These are phyloP conservation scores for Elsinoe necatrix DNA, from an alignment of 2,329 filamentous ascomycete genomes.

Conservation along the genomic window DNA sequence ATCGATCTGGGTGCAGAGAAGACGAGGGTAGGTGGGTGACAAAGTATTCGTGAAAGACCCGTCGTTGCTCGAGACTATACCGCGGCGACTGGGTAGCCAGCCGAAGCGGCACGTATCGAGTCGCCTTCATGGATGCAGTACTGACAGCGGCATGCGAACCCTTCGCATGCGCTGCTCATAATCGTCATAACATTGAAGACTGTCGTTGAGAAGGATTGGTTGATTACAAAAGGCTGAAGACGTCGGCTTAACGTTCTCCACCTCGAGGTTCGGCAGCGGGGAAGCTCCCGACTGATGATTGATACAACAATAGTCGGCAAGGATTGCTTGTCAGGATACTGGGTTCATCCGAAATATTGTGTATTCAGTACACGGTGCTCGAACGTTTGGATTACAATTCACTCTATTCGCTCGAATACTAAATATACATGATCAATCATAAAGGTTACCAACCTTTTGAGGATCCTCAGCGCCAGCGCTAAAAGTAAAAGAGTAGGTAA, in stretches of 20 bases:
- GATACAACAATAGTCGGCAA: too few species aligned
- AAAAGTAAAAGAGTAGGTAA: not conserved
- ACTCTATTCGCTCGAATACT: not conserved
- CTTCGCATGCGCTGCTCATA: conserved; percentile 8
- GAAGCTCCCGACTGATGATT: not conserved
- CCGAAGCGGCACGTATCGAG: not conserved
- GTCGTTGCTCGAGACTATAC: conserved; percentile 17
- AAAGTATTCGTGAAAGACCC: conserved; percentile 86
- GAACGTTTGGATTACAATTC: too few species aligned
- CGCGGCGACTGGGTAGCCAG: not conserved
- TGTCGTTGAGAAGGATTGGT: not conserved
- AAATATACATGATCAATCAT: not conserved
- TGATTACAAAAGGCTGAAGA: conserved; percentile 5
- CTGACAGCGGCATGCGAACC: conserved; percentile 1
- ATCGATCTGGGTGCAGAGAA: conserved; percentile 77
- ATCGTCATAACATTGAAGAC: conserved; percentile 12
- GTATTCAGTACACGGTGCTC: not conserved
- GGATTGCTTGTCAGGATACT: too few species aligned
- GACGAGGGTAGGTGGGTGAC: conserved; percentile 91
- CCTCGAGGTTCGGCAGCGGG: not conserved
- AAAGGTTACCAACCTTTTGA: not conserved
- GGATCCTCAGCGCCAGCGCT: not conserved
- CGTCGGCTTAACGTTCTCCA: conserved; percentile 2
- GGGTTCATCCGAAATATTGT: not conserved
- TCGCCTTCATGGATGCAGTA: not conserved